Base-by-base conservation (phyloP, 768 basidiomycete genomes). In the Boletus tomentosulus region DNA sequence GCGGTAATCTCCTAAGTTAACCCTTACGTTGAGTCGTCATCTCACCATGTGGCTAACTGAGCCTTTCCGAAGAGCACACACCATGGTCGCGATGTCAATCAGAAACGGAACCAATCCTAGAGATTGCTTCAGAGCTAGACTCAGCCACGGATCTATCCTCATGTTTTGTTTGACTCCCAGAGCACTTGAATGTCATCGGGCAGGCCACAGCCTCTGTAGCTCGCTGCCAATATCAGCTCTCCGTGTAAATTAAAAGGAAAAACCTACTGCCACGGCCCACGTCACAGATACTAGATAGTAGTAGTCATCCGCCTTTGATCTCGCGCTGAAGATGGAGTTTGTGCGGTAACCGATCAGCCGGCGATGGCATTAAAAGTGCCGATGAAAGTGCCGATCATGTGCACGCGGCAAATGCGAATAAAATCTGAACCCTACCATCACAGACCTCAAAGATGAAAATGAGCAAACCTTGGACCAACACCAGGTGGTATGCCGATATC, bases 31-130 rank as follows among this genome's bases (percentile, higher is more conserved):
- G 52, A 42, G 46, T 42, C 52, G 42, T 19, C 38, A 38, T 42
- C 57, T 47, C 48, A 30, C 41, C 58, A 55, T 43, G 46, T n/a
- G 51, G 43, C 34, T 11, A 19, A 25, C 28, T 34, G 33, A 46
- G 33, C 39, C 2, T 28, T 37, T 27, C 19, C 22, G 5, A 55
- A 25, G 24, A 25, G 8, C 15, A 8, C 44, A 52, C 44, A 24
- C 50, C 50, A n/a, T 13, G 42, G 13, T 15, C 27, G 15, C 25
- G 13, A 46, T 46, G 13, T 45, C 50, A 27, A 35, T 45, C 50
- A 41, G 44, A 33, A 37, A 46, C 46, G 47, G 45, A 43, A 24
- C 12, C 25, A 19, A 13, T 15, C 41, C 25, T 28, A 31, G 41
- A 44, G 10, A 37, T 19, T 8, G 38, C 42, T 19, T 19, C 48